Evolutionary conservation across 73 alveolate species (phyloP).

Genomic region (Tetrahymena thermophila): DNA sequence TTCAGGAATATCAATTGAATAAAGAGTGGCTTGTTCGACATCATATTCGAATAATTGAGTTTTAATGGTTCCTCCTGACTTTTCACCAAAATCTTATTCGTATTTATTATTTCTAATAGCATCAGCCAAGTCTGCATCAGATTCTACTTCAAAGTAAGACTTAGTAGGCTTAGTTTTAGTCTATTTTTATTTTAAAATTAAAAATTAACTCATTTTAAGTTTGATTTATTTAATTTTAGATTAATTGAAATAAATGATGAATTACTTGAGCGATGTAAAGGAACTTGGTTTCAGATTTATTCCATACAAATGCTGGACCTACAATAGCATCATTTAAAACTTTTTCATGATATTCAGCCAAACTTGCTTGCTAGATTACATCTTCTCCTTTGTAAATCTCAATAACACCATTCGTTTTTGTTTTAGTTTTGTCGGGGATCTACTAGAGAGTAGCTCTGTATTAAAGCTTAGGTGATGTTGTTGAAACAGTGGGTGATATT

Average conservation of each 20-base stretch:
- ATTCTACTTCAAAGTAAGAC: slow-evolving; percentile 15
- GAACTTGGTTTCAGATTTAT: slow-evolving; percentile 11
- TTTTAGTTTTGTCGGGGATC: not conserved
- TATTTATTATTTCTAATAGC: slow-evolving; percentile 14
- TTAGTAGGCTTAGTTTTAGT: not conserved
- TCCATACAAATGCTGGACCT: slow-evolving; percentile 35
- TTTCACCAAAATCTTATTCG: slow-evolving; percentile 34
- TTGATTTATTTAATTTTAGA: not conserved
- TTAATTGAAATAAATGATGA: no score
- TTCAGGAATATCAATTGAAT: not conserved
- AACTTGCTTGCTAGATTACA: not conserved
- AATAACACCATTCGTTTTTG: slow-evolving; percentile 18
- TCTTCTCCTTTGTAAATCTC: slow-evolving; percentile 23
- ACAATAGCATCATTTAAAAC: slow-evolving; percentile 33
- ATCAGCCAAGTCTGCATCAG: slow-evolving; percentile 7
- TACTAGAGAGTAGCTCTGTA: not conserved
- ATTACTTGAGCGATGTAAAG: slow-evolving; percentile 16
- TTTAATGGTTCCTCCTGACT: slow-evolving; percentile 5
- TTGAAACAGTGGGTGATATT: not conserved
- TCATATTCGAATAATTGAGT: slow-evolving; percentile 1
- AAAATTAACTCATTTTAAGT: no score
- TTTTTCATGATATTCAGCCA: slow-evolving; percentile 20
- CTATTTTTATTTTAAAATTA: not conserved
- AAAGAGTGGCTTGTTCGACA: not conserved
- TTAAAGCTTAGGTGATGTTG: slow-evolving; percentile 4